Evolutionary conservation across 75 land plant species (phyloP).

Genomic region (Pinus tabuliformis): DNA sequence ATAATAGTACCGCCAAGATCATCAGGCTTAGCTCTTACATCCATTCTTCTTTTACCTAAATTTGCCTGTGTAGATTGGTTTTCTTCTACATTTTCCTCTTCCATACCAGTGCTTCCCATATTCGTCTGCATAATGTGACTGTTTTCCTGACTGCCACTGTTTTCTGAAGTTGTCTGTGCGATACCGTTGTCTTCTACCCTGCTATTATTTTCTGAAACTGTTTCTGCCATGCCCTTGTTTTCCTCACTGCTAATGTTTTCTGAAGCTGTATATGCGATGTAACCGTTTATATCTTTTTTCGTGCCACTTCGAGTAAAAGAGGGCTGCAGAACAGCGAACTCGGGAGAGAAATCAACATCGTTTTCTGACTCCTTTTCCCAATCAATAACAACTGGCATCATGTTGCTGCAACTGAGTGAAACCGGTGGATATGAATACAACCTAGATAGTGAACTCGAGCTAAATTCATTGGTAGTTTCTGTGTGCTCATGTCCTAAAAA

Average conservation of each 20-base stretch:
- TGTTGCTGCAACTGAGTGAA: background rate
- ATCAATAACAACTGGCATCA: background rate
- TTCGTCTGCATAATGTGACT: background rate
- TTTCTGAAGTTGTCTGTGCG: background rate
- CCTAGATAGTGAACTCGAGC: background rate
- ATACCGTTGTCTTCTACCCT: background rate
- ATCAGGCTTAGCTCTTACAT: background rate
- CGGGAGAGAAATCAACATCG: background rate
- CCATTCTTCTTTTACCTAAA: background rate
- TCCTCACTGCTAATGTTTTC: background rate
- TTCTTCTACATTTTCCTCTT: background rate
- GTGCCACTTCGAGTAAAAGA: background rate
- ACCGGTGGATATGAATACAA: background rate
- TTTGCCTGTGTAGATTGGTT: background rate
- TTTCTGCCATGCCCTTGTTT: background rate
- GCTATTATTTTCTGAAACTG: background rate
- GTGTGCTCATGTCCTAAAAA: background rate
- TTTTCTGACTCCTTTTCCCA: background rate
- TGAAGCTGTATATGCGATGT: background rate
- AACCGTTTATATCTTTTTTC: background rate
- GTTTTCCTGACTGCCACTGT: background rate
- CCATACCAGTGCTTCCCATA: background rate
- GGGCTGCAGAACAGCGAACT: background rate
- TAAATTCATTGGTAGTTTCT: background rate
- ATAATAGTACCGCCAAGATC: background rate